Evolutionary conservation across 805 yeast genomes (phyloP).

Genomic region (Wickerhamomyces rabaulensis): DNA sequence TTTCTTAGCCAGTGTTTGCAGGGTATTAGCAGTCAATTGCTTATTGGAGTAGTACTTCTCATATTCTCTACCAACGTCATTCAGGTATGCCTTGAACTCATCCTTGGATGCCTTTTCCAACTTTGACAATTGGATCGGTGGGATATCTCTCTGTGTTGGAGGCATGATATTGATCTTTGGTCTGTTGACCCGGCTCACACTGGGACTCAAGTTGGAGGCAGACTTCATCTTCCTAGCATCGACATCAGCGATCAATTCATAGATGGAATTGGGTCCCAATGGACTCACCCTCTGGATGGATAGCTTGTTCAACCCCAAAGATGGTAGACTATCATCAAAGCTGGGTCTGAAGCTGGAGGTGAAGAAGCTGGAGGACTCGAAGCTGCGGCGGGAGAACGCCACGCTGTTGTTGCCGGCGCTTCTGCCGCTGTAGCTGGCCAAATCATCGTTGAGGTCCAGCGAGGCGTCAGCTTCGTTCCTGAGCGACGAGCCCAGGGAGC

Average conservation of each 20-base stretch:
- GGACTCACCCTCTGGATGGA: conserved; percentile 42
- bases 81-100: conserved; percentile 40
- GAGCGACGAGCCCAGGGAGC: neutral
- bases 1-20: conserved; percentile 14
- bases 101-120: conserved; percentile 39
- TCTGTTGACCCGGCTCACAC: conserved; percentile 23
- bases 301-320: conserved; percentile 35
- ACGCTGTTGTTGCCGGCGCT: conserved; percentile 11
- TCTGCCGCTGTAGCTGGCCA: conserved; percentile 22
- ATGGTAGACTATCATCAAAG: conserved; percentile 31
- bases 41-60: conserved; percentile 37
- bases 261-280: conserved; percentile 71
- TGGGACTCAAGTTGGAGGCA: conserved; percentile 19
- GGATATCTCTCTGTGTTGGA: conserved; percentile 82
- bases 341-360: conserved; percentile 26
- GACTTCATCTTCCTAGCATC: conserved; percentile 35
- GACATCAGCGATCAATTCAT: conserved; percentile 63
- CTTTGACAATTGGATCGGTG: conserved; percentile 64
- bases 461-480: conserved; percentile 12
- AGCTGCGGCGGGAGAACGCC: conserved; percentile 24
- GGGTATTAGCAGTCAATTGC: conserved; percentile 33
- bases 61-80: conserved; percentile 39
- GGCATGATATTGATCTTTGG: conserved; percentile 46
- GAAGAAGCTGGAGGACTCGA: conserved; percentile 26
- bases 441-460: conserved; percentile 28